Base-by-base conservation (phyloP, 2,329 filamentous ascomycete genomes). In the Beauveria sp. region DNA sequence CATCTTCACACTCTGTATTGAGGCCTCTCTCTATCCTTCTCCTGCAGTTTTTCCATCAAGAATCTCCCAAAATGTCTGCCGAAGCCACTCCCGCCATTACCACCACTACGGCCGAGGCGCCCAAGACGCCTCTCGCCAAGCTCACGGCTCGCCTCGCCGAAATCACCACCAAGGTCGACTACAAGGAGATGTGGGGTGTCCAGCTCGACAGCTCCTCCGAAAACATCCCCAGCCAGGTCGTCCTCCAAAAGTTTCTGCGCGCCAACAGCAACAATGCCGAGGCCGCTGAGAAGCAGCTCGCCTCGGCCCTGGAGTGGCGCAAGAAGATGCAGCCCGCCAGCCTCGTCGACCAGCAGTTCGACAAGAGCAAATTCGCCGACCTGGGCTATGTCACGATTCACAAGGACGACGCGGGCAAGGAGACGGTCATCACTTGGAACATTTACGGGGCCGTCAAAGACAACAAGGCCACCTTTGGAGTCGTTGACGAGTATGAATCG, bases 181-280 rank as follows among this genome's bases (percentile, higher is more conserved):
- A 96, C 74, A 77, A 77, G 57, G 92, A 97, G 79, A 90, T 97
- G 81, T 98, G 93, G 86, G 93, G 93, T 54, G 86, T 97, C 59
- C 78, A 82, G 38, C 84, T 97, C 50, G 74, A 74, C 16, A 74
- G 78, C 62, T 75, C 76, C 22, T 73, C 76, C 46, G 49, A 46
- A 14, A 81, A 91, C 68, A 81, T 93, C 58, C 90, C 90, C 60
- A 92, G 89, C 53, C 87, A 89, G 71, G 87, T 96, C 68, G 84
- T 97, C 57, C 80, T 97, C 54, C 91, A 96, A 72, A 98, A 97
- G 79, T 97, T 93, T 77, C 84, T 98, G 61, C 90, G 93, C 67
- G 93, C 93, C 72, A 97, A 97, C 73, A 86, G 87, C 64, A 87
- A 88, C 64, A 86, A 96, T 69, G 72, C 91, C 7, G 79, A 80